Evolutionary conservation across 139 green algal species (phyloP), one percentile per base, ranked within the genome.

Genomic region (Micractinium conductrix): DNA sequence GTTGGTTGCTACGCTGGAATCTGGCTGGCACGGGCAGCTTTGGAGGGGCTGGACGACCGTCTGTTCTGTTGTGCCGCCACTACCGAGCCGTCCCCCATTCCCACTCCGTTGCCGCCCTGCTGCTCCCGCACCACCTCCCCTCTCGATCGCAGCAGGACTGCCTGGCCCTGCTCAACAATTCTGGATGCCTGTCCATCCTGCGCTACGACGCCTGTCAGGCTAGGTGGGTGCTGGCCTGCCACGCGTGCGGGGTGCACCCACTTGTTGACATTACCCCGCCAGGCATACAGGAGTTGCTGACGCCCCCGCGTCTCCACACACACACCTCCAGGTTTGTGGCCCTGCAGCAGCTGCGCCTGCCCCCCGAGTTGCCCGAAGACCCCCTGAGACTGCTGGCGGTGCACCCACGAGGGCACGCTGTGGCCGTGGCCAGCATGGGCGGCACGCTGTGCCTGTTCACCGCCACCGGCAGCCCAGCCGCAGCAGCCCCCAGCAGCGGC

Each of bases 271-370:
- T n/a, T n/a, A n/a, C n/a, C n/a, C n/a, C n/a, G n/a, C n/a, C n/a
- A n/a, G n/a, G n/a, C n/a, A n/a, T n/a, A n/a, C n/a, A n/a, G n/a
- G n/a, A n/a, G n/a, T n/a, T n/a, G n/a, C n/a, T n/a, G n/a, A n/a
- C n/a, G n/a, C n/a, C n/a, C n/a, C n/a, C n/a, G n/a, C n/a, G n/a
- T n/a, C n/a, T n/a, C n/a, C n/a, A n/a, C n/a, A n/a, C n/a, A n/a
- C n/a, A n/a, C n/a, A n/a, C n/a, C n/a, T n/a, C n/a, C 76, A 82
- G 76, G 55, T 72, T 82, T 82, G 58, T 72, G 58, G 38, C 40
- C 14, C 38, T 82, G 26, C 76, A 82, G 76, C 76, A 82, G 76
- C 53, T 82, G 53, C 5, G 33, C 0, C 40, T 82, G 76, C 76
- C 76, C 6, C 55, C 9, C 0, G 55, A 82, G 38, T 9, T 16